Base-by-base conservation (phyloP, 768 basidiomycete species). In the Rossbeevera mucosa region DNA sequence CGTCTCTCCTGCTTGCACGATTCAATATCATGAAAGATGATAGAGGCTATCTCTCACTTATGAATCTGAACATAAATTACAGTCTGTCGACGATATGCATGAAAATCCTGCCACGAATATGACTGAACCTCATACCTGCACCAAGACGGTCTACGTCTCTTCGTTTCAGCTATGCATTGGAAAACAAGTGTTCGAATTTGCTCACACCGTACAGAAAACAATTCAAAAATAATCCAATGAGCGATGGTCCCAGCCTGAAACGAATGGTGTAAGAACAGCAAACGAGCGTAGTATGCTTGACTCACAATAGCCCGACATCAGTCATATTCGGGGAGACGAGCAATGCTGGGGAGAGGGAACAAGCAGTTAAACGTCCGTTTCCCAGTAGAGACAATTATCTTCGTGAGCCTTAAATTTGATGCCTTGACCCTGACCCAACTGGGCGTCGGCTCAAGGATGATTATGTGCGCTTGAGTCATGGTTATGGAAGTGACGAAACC, bases 1-100 rank as follows among this genome's bases (percentile, higher is more conserved):
- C 70, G 54, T 81, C 80, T 9, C 78, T 80, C 29, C 16, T 28
- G 24, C 46, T 48, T 40, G 24, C 2, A 7, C 30, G 21, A 22
- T 16, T 56, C 20, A 56, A 12, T 26, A n/a, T 3, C 7, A 18
- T 13, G 16, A 25, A n/a, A 47, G 20, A 44, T 16, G 2, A 33
- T 16, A 9, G 20, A 46, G 8, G 25, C 3, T 3, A 21, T 20
- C 13, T 65, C 54, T 31, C 71, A 62, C 78, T 57, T 61, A 62
- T 67, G 75, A 0, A 72, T 68, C 42, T 68, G 72, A 58, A 26
- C 3, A 28, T 44, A 44, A 28, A 44, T 25, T 18, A 26, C 24
- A 28, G 44, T 44, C 44, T 44, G 44, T 26, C 14, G 22, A 16
- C 16, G 8, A 43, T 7, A 22, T 12, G 26, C 7, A n/a, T 22